Conservation (phyloP, 2,329 filamentous ascomycete genomes). For the Didymella pomorum region DNA sequence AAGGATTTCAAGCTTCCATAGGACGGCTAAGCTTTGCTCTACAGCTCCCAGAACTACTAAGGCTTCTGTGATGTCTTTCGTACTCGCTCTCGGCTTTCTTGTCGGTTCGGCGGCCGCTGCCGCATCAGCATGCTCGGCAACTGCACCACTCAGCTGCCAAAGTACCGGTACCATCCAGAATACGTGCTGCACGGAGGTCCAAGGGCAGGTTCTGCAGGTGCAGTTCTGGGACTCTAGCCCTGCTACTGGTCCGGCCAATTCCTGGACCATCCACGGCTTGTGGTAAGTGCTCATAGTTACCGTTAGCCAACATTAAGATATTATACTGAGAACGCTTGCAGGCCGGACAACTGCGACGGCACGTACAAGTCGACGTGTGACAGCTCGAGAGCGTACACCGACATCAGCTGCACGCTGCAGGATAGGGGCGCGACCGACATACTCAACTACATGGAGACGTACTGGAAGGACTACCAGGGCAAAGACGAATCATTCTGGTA, state of each 20-base stretch:
- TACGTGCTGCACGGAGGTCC: constrained; percentile 11
- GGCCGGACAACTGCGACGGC: constrained; percentile 12
- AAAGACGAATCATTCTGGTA: constrained; percentile 10
- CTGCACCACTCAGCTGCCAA: constrained; percentile 11
- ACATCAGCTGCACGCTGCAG: constrained; percentile 8
- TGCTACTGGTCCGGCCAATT: constrained; percentile 13
- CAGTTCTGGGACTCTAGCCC: constrained; percentile 13
- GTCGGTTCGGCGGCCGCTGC: constrained; percentile 5
- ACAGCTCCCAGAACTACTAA: not conserved
- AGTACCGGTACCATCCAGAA: constrained; percentile 2
- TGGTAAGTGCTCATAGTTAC: not conserved
- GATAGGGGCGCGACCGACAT: constrained; percentile 4
- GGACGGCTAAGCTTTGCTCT: constrained; percentile 6
- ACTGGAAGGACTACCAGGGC: constrained; percentile 14
- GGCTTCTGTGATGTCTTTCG: not conserved
- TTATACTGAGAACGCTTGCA: not conserved
- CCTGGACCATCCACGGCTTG: constrained; percentile 14
- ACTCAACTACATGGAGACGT: constrained; percentile 7
- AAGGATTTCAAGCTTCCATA: constrained; percentile 7
- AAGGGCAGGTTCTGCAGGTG: constrained; percentile 10
- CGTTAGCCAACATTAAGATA: too few species aligned
- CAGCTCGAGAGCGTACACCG: constrained; percentile 7
- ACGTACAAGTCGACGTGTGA: constrained; percentile 10
- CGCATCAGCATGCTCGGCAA: constrained; percentile 8
- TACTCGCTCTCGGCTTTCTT: constrained; percentile 3